Base-by-base conservation (phyloP, 345 rosid species). In the Erysimum cheiranthoides region DNA sequence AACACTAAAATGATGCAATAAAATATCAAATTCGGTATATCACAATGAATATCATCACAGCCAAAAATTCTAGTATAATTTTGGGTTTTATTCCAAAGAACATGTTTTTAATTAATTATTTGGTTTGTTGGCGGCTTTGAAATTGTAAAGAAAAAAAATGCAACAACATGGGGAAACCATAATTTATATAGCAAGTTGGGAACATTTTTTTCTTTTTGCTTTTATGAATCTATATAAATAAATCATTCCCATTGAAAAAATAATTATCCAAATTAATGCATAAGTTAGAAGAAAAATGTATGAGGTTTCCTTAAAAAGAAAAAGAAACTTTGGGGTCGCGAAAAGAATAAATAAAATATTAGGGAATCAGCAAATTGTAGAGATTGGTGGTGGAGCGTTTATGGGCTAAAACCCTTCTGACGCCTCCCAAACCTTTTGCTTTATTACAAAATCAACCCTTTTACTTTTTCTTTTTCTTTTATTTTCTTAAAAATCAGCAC, bases 371-470 rank as follows among this genome's bases (percentile, higher is more conserved):
- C 35, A 14, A 39, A 31, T 66, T 59, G 46, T 67, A 14, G 36
- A 68, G 42, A 59, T 59, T 39, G 31, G 73, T 75, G 73, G 74
- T 68, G 73, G 68, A 75, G 36, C 51, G 49, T 39, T 73, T 16
- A 6, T 74, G 59, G 18, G 51, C 67, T n/a, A 10, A 64, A 27
- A 4, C 52, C 11, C 12, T 18, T 66, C 78, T 53, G 65, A 73
- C 21, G 62, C 38, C 38, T 40, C 66, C 28, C 60, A 71, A 46
- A 47, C 38, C 57, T 53, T 68, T 69, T 52, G 34, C 75, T 76
- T 76, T 76, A 76, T 69, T 53, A 62, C 75, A 62, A 34, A 61
- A 69, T 53, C 51, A 42, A 32, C 66, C 68, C 65, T 32, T 69
- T 75, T 61, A 8, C 17, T 75, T 50, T 6, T 11, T 14, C 12